Conservation (phyloP, 768 basidiomycete species). For the Lactarius sp. region DNA sequence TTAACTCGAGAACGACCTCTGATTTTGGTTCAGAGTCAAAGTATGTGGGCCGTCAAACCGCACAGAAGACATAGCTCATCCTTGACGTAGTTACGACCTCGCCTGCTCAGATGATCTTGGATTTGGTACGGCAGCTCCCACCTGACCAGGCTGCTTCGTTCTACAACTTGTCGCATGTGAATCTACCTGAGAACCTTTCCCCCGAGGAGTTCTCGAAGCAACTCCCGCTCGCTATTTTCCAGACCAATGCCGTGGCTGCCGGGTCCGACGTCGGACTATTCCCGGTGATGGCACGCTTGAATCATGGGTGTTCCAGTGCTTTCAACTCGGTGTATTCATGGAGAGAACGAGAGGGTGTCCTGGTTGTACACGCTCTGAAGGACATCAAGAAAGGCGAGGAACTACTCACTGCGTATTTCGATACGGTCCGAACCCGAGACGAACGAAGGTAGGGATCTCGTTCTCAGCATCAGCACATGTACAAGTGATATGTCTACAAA, state of each 20-base stretch:
- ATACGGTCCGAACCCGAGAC: conserved; percentile 49
- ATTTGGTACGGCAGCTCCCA: conserved; percentile 34
- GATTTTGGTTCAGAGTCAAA: conserved; percentile 45
- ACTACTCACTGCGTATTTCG: conserved; percentile 55
- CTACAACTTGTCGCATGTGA: conserved; percentile 53
- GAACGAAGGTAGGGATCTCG: conserved; percentile 41
- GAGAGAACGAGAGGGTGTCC: conserved; percentile 43
- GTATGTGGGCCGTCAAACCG: conserved; percentile 34
- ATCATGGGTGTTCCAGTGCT: conserved; percentile 62
- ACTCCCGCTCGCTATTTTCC: conserved; percentile 59
- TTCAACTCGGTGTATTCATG: conserved; percentile 65
- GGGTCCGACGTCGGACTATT: conserved; percentile 56
- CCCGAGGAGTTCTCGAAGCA: conserved; percentile 35
- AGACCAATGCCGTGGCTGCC: conserved; percentile 60
- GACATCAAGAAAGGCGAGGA: conserved; percentile 53
- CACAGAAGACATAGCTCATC: neutral
- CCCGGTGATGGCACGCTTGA: conserved; percentile 60
- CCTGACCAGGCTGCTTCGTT: conserved; percentile 39
- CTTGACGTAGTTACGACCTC: conserved; percentile 39
- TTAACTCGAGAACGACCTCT: conserved; percentile 52
- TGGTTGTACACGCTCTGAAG: conserved; percentile 58
- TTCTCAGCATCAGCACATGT: neutral
- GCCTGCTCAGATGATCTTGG: conserved; percentile 42
- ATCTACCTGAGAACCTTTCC: conserved; percentile 42
- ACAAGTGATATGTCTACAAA: conserved; percentile 5